Base-by-base conservation (phyloP, 805 yeast genomes). In the Candida rishiriensis region DNA sequence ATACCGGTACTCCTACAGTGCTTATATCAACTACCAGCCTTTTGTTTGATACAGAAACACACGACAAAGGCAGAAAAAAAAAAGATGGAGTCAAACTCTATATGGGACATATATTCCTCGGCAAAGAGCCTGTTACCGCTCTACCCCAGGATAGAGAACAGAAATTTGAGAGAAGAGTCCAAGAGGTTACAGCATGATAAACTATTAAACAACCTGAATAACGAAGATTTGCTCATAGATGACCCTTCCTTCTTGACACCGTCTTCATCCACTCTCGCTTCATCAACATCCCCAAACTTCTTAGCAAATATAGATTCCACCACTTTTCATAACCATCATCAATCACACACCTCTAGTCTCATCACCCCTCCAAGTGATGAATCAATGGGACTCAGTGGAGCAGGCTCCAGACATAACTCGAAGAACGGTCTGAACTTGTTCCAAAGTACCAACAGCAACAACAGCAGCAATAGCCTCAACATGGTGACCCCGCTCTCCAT, bases 71-170 rank as follows among this genome's bases (percentile, higher is more conserved):
- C 26, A 21, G 7, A 21, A 21, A 21, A 34, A 17, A 30, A 31
- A 37, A 49, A 37, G 34, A 59, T 59, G 60, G 61, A 56, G 43
- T 41, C 57, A 26, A 53, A 57, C 28, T 61, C 69, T 12, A 64
- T 65, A 31, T 65, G 70, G 70, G 68, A 62, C 39, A 60, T 65
- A 1, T 65, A 65, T 41, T 44, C 60, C 16, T 54, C 61, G 17
- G 68, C 69, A 2, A 63, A 52, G 38, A 61, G 57, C 34, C 38
- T 65, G 10, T 43, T 65, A 13, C 65, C 64, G 3, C 49, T 65
- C 9, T 64, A 61, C 40, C 66, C 67, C 10, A 48, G 70, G 41
- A 60, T 65, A 17, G 59, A 59, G 40, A 63, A 61, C 43, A 49
- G 69, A 41, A 50, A 49, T 3, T 21, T 53, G n/a, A 50, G 69